These are phyloP conservation scores for Penicillium expansum DNA, from an alignment of 2,329 filamentous ascomycete genomes.

Conservation along the genomic window DNA sequence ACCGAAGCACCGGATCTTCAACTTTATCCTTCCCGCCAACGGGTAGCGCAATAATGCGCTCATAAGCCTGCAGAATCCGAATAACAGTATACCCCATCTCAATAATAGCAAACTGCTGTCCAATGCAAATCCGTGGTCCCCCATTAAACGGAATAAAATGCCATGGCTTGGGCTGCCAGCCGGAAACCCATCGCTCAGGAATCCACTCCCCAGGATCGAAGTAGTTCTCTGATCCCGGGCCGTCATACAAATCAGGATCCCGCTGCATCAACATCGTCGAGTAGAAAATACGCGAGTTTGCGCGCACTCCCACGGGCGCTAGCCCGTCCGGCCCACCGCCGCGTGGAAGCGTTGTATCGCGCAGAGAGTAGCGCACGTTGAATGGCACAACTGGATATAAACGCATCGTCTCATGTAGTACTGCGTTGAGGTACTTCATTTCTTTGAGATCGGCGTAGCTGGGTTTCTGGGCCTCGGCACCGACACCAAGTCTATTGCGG, in stretches of 20 bases:
- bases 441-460: slow-evolving; percentile 80
- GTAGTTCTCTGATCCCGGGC: slow-evolving; percentile 35
- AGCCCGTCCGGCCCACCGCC: slow-evolving; percentile 54
- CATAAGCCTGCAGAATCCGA: slow-evolving; percentile 44
- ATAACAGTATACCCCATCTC: slow-evolving; percentile 55
- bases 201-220: slow-evolving; percentile 46
- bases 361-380: slow-evolving; percentile 70
- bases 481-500: slow-evolving; percentile 61
- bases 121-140: slow-evolving; percentile 55
- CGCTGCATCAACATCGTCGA: slow-evolving; percentile 54
- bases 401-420: slow-evolving; percentile 74
- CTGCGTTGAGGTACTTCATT: slow-evolving; percentile 74
- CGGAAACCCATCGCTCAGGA: slow-evolving; percentile 51
- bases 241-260: slow-evolving; percentile 49
- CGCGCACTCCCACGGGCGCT: slow-evolving; percentile 47
- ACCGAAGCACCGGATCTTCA: slow-evolving; percentile 36
- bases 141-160: slow-evolving; percentile 57
- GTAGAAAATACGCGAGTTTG: slow-evolving; percentile 50
- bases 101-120: slow-evolving; percentile 59
- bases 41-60: slow-evolving; percentile 36
- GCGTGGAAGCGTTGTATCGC: slow-evolving; percentile 70
- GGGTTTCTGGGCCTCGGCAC: slow-evolving; percentile 46
- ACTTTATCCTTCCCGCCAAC: slow-evolving; percentile 32
- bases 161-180: slow-evolving; percentile 53
- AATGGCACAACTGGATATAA: slow-evolving; percentile 76